A percentile compares a stretch with the other conserved stretches of the same genome.
Conservation (phyloP, 1,284 basidiomycete genomes). For the Exobasidium rhododendri region DNA sequence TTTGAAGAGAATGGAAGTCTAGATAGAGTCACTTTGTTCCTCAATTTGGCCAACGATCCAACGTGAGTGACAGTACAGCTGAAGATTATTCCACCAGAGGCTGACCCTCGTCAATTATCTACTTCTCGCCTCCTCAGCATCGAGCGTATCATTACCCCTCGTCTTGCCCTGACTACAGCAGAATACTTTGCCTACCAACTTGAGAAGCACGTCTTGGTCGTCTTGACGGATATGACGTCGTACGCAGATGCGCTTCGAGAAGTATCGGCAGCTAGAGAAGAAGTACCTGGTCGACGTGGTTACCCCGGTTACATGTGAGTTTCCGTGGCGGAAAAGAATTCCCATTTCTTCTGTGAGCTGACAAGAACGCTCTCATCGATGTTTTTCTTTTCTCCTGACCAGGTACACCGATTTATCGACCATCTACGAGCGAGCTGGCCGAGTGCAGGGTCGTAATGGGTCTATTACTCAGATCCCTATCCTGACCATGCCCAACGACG, state of each 20-base stretch:
- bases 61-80: conserved; percentile 62
- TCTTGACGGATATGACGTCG: conserved; percentile 97
- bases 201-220: conserved; percentile 98
- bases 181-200: conserved; percentile 99
- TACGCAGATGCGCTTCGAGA: conserved; percentile 98
- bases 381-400: not conserved
- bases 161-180: conserved; percentile 93
- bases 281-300: conserved; percentile 98
- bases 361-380: no score
- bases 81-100: not conserved
- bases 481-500: conserved; percentile 98
- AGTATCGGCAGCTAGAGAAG: conserved; percentile 91
- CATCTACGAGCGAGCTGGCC: conserved; percentile 98
- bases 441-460: conserved; percentile 94
- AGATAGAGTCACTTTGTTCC: conserved; percentile 95
- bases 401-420: conserved; percentile 63
- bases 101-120: not conserved
- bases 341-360: no score
- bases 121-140: conserved; percentile 62
- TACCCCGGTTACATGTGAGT: conserved; percentile 88
- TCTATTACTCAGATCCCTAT: conserved; percentile 99
- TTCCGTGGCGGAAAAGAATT: no score
- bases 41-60: conserved; percentile 99
- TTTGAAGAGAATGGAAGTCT: conserved; percentile 98
- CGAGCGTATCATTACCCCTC: conserved; percentile 98